Percentiles rank a stretch among this genome's conserved stretches.
Evolutionary conservation across 768 basidiomycete species (phyloP).

Genomic region (Rhizopogon roseolus): DNA sequence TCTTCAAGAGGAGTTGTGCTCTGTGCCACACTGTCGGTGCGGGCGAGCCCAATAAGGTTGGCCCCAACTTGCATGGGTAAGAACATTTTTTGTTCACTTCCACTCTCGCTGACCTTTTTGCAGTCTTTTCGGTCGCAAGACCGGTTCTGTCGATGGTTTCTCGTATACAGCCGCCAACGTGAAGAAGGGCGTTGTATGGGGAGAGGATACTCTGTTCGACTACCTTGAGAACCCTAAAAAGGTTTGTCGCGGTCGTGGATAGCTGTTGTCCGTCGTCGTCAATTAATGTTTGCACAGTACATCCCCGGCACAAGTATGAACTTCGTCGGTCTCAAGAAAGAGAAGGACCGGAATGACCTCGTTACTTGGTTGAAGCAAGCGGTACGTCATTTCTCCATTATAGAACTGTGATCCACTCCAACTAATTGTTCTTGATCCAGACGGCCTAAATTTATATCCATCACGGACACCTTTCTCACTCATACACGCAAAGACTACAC

Average conservation of each 20-base stretch:
- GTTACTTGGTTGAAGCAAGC: slow-evolving; percentile 77
- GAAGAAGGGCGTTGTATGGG: slow-evolving; percentile 89
- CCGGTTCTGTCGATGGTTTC: slow-evolving; percentile 82
- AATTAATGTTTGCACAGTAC: slow-evolving; percentile 47
- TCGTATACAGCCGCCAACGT: slow-evolving; percentile 94
- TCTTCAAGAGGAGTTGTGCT: slow-evolving; percentile 95
- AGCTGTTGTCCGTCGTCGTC: background rate
- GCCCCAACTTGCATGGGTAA: slow-evolving; percentile 92
- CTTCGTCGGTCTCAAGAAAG: slow-evolving; percentile 98
- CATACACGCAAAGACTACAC: slow-evolving; percentile 14
- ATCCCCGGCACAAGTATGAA: slow-evolving; percentile 99
- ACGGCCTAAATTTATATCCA: slow-evolving; percentile 21
- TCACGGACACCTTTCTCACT: slow-evolving; percentile 8
- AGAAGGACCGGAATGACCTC: slow-evolving; percentile 94
- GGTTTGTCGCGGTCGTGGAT: slow-evolving; percentile 35
- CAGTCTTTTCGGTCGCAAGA: slow-evolving; percentile 80
- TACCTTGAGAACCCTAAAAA: slow-evolving; percentile 98
- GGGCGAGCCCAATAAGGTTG: slow-evolving; percentile 82
- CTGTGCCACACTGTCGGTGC: slow-evolving; percentile 89
- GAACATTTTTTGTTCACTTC: slow-evolving; percentile 17
- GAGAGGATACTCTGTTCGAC: slow-evolving; percentile 86
- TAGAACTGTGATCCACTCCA: background rate
- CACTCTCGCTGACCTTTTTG: background rate
- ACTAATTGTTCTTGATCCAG: slow-evolving; percentile 8
- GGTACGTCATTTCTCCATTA: slow-evolving; percentile 36